These are phyloP conservation scores for Rhynchospora breviuscula DNA, from an alignment of 176 grass and related monocot species.

Conservation along the genomic window DNA sequence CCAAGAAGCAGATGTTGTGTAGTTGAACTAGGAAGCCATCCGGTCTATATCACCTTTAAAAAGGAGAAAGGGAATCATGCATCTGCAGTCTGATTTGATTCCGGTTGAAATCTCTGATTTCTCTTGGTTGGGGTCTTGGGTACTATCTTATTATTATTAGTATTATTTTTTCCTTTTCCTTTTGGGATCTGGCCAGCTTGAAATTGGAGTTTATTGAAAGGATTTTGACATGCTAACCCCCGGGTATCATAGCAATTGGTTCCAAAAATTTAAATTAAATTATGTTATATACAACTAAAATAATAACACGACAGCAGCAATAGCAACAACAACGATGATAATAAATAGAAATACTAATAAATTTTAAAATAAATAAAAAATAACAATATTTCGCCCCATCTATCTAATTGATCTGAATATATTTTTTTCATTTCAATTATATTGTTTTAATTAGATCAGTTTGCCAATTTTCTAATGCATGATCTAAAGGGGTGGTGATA, in stretches of 20 bases:
- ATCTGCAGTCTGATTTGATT: slow-evolving; percentile 7
- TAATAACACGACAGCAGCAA: no score
- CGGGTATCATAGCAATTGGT: background rate
- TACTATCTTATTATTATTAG: background rate
- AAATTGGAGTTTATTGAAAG: background rate
- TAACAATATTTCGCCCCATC: no score
- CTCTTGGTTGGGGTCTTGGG: background rate
- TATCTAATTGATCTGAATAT: no score
- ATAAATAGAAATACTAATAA: no score
- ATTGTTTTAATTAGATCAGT: no score
- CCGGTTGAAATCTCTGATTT: background rate
- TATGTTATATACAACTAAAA: no score
- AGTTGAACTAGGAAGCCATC: slow-evolving; percentile 13
- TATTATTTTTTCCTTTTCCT: background rate
- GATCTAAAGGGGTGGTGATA: no score
- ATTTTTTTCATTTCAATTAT: no score
- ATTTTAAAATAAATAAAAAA: no score
- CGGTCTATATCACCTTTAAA: slow-evolving; percentile 13
- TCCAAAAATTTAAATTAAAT: background rate
- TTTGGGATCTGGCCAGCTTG: background rate
- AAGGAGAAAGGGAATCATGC: slow-evolving; percentile 16
- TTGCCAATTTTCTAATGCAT: no score
- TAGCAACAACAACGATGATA: no score
- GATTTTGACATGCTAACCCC: background rate
- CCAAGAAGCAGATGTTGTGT: no score